These are phyloP conservation scores for Neonectria sp. DNA, from an alignment of 2,329 filamentous ascomycete species.

Conservation along the genomic window DNA sequence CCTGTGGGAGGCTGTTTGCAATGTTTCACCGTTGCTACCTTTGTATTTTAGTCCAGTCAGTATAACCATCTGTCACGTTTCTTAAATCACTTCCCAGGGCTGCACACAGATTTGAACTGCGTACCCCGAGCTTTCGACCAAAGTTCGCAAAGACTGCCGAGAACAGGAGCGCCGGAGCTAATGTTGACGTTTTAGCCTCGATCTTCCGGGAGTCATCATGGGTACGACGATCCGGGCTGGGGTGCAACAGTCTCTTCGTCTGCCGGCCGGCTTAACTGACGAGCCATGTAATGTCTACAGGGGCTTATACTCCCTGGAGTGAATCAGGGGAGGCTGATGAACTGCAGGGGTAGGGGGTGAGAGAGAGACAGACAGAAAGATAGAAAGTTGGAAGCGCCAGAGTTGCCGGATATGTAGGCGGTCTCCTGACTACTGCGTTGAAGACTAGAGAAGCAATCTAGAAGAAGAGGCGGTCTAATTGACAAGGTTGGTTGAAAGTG, in stretches of 20 bases:
- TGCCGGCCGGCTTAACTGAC: not conserved
- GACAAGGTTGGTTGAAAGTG: not conserved
- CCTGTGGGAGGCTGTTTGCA: not conserved
- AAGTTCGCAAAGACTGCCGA: not conserved
- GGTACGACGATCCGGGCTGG: not conserved
- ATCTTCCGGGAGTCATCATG: not conserved
- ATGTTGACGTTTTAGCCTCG: constrained; percentile 1
- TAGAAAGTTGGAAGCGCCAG: not conserved
- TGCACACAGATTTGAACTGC: not conserved
- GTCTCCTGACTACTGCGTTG: constrained; percentile 1
- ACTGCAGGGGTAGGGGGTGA: constrained; percentile 12
- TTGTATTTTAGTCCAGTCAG: not conserved
- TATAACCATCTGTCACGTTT: not conserved
- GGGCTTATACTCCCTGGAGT: not conserved
- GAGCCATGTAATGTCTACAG: constrained; percentile 5
- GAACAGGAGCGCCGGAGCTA: not conserved
- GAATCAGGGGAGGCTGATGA: not conserved
- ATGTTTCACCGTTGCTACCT: constrained; percentile 9
- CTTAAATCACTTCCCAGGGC: not conserved
- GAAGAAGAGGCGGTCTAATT: not conserved
- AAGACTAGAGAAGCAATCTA: not conserved
- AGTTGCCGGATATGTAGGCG: not conserved
- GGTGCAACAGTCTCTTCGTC: constrained; percentile 5
- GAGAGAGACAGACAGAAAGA: not conserved
- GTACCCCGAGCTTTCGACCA: not conserved